Conservation (phyloP, 1,139 yeast genomes). For the Hanseniaspora gamundiae region DNA sequence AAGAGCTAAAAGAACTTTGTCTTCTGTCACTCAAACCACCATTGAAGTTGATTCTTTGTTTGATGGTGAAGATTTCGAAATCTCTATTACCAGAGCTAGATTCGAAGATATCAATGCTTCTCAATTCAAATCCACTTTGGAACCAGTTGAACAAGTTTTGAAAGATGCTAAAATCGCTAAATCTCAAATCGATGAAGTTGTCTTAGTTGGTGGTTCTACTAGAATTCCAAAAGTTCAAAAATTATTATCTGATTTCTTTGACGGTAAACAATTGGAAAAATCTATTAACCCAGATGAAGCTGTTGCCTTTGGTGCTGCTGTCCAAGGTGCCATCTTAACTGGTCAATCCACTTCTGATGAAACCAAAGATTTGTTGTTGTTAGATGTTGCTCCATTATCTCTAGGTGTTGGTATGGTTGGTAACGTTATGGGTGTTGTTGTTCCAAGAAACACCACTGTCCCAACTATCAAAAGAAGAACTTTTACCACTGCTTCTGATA, state of each 20-base stretch:
- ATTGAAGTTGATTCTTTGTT: conserved; percentile 93
- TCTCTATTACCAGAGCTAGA: conserved; percentile 97
- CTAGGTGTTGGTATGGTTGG: conserved; percentile 99
- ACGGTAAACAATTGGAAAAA: conserved; percentile 93
- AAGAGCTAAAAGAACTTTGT: conserved; percentile 98
- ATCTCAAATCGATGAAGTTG: conserved; percentile 87
- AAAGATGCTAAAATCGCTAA: conserved; percentile 89
- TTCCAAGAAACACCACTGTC: conserved; percentile 99
- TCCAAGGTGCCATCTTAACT: conserved; percentile 97
- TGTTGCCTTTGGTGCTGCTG: conserved; percentile 97
- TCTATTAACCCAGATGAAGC: conserved; percentile 99
- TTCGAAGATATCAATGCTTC: conserved; percentile 96
- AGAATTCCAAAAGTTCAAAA: conserved; percentile 99
- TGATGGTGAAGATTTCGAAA: conserved; percentile 95
- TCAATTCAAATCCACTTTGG: conserved; percentile 90
- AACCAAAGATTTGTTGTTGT: conserved; percentile 92
- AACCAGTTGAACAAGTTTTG: conserved; percentile 96
- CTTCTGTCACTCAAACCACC: conserved; percentile 93
- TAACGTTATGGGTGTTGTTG: conserved; percentile 97
- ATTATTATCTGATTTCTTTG: conserved; percentile 93
- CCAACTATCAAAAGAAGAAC: conserved; percentile 99
- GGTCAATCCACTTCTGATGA: conserved; percentile 96
- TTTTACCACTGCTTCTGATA: conserved; percentile 98
- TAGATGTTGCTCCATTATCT: conserved; percentile 97
- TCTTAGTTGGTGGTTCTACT: conserved; percentile 99